Evolutionary conservation across 164 flowering plant genomes (phyloP), one percentile per base, ranked within the genome.

Genomic region (Euptelea pleiosperma): DNA sequence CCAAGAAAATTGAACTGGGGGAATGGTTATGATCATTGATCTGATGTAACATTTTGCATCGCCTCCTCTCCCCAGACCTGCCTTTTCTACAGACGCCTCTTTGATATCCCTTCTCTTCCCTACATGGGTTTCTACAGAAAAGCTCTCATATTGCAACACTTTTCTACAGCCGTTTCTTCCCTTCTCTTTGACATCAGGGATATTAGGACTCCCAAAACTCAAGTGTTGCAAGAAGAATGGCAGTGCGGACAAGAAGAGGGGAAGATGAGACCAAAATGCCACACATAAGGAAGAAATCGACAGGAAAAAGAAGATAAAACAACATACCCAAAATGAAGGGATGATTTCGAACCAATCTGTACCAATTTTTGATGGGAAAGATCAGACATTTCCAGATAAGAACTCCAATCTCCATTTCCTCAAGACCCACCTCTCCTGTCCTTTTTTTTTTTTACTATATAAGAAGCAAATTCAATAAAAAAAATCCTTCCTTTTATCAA

Each of bases 171-270:
- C n/a, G n/a, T n/a, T n/a, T 9, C 65, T 6, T 64, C 19, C 37
- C 73, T 77, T 59, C 64, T 51, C 63, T 37, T 79, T 84, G 41
- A 82, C 63, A 57, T 87, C 80, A 16, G 88, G 90, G 43, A 81
- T 69, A 47, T 79, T 72, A 0, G 82, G 73, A 34, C 81, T 68
- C 50, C 97, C 97, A 52, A 75, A 82, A 76, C 91, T 87, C 79
- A 28, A 90, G 82, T 57, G 83, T 78, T 34, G 93, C 97, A 65
- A 90, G 91, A 67, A 90, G 74, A 72, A 82, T 58, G 65, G 89
- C 90, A 60, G 97, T 84, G 63, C 87, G 85, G 30, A 84, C 71
- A 66, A 90, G 68, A 60, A 87, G 81, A 66, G 97, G 95, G 33
- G 86, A 87, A 19, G 83, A 76, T 67, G 87, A 78, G 2, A 87